Evolutionary conservation across 768 basidiomycete genomes (phyloP), one percentile per base, ranked within the genome.

Genomic region (Grammothele lineata): DNA sequence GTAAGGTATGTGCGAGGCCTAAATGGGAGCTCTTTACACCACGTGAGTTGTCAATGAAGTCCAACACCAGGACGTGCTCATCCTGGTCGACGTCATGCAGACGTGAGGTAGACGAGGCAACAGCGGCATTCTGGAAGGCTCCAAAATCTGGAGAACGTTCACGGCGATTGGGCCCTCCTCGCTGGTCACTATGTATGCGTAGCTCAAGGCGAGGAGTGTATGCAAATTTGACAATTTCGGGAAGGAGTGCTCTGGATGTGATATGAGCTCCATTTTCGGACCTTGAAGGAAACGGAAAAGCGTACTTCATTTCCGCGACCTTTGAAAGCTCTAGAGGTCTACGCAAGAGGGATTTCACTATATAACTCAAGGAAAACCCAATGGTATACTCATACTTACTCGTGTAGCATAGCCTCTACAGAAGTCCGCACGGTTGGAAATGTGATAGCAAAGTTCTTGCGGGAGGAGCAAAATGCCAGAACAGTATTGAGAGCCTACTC

Each of bases 401-500:
- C 73, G 58, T 88, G 87, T 17, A 92, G 63, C 7, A 93, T 70
- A 38, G 76, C 71, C 68, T 94, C 91, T 0, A 91, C 89, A n/a
- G 88, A 89, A 12, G 77, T 73, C 35, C 85, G 76, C 21, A 93
- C 73, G 3, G 80, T 76, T 5, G 81, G 71, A 57, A 92, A 94
- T 0, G 88, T 92, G 6, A 80, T 83, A 6, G 89, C 86, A 26
- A 94, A 64, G 53, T 87, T 80, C 54, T 88, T 87, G 51, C 88
- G 75, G 0, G 88, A 83, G 2, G 88, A 87, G 32, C 91, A 76
- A 58, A 95, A 95, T 0, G 87, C 91, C 33, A 93, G 75, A 4
- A 95, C 88, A 12, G 91, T 90, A 56, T 93, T 94, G 38, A 94
- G 69, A 9, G 91, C 88, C 88, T 94, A 41, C 24, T 24, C 36